phyloP scores from a whole-genome alignment of 2,329 filamentous ascomycete genomes.

The Pestalotiopsis sp. region DNA sequence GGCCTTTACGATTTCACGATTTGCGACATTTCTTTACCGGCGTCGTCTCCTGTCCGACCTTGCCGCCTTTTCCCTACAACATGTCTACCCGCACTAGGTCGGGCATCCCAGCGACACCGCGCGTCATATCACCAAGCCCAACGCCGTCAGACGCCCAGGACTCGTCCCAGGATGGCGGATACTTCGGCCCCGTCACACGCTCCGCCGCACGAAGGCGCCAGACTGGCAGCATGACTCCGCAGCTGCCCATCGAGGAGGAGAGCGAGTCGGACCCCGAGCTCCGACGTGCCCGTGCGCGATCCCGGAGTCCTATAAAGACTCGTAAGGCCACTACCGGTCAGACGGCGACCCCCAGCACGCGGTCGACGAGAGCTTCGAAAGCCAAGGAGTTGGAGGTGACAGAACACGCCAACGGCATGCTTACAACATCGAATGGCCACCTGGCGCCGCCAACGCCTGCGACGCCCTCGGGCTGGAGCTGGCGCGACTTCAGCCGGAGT shows the following conservation, averaged over 20 bases:
- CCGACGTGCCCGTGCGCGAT: slow-evolving; percentile 69
- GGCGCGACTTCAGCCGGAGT: slow-evolving; percentile 87
- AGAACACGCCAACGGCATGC: slow-evolving; percentile 21
- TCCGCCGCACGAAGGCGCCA: slow-evolving; percentile 68
- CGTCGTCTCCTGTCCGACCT: slow-evolving; percentile 55
- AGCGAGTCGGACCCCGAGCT: slow-evolving; percentile 50
- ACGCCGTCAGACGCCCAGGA: slow-evolving; percentile 62
- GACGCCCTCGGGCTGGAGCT: slow-evolving; percentile 67
- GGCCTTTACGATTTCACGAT: slow-evolving; percentile 50
- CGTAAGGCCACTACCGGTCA: slow-evolving; percentile 57
- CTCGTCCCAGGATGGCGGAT: slow-evolving; percentile 55
- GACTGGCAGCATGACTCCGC: slow-evolving; percentile 47
- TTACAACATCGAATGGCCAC: slow-evolving; percentile 61
- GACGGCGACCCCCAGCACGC: slow-evolving; percentile 47
- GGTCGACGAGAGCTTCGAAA: not conserved
- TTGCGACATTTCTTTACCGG: slow-evolving; percentile 57
- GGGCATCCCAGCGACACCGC: slow-evolving; percentile 75
- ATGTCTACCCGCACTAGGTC: slow-evolving; percentile 56
- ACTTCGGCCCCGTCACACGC: slow-evolving; percentile 77
- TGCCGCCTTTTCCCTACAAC: slow-evolving; percentile 61
- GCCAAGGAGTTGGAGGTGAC: slow-evolving; percentile 29
- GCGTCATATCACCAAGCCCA: slow-evolving; percentile 88
- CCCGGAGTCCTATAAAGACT: slow-evolving; percentile 66
- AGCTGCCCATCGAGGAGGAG: slow-evolving; percentile 57
- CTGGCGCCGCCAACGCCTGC: slow-evolving; percentile 68